Evolutionary conservation across 768 basidiomycete species (phyloP).

Genomic region (Agaricus subrufescens): DNA sequence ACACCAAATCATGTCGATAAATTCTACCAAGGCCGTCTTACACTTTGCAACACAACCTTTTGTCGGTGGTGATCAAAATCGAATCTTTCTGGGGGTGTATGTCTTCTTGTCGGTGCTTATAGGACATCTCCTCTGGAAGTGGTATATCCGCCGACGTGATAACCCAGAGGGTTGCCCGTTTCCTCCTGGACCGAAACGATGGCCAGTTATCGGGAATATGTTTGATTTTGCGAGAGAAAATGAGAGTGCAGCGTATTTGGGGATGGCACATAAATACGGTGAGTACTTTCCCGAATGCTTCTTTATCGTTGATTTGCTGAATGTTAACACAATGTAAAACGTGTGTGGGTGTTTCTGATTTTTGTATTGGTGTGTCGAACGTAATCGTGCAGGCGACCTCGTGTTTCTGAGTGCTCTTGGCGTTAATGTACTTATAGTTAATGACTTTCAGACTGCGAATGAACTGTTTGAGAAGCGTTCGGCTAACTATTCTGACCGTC

Average conservation of each 20-base stretch:
- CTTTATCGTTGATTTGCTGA: too few relatives aligned
- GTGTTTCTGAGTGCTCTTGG: slow-evolving; percentile 50
- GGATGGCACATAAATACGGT: slow-evolving; percentile 40
- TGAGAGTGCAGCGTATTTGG: slow-evolving; percentile 34
- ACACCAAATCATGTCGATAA: background rate
- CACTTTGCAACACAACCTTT: background rate
- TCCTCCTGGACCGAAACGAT: slow-evolving; percentile 51
- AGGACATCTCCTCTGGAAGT: slow-evolving; percentile 1
- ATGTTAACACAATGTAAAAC: too few relatives aligned
- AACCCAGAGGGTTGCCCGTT: slow-evolving; percentile 28
- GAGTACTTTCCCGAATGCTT: background rate
- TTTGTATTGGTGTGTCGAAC: too few relatives aligned
- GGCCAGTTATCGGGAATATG: slow-evolving; percentile 53
- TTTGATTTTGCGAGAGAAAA: slow-evolving; percentile 37
- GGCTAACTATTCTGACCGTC: slow-evolving; percentile 51
- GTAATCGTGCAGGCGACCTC: slow-evolving; percentile 37
- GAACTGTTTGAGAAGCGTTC: slow-evolving; percentile 57
- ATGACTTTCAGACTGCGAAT: slow-evolving; percentile 37
- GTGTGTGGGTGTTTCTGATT: too few relatives aligned
- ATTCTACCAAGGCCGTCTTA: background rate
- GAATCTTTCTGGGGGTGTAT: slow-evolving; percentile 2
- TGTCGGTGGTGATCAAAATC: slow-evolving; percentile 1
- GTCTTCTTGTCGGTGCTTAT: background rate
- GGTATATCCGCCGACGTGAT: slow-evolving; percentile 9
- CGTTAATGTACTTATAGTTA: slow-evolving; percentile 33